These are phyloP conservation scores for Phyllostachys edulis DNA, from an alignment of 176 grass and related monocot genomes.

Conservation along the genomic window DNA sequence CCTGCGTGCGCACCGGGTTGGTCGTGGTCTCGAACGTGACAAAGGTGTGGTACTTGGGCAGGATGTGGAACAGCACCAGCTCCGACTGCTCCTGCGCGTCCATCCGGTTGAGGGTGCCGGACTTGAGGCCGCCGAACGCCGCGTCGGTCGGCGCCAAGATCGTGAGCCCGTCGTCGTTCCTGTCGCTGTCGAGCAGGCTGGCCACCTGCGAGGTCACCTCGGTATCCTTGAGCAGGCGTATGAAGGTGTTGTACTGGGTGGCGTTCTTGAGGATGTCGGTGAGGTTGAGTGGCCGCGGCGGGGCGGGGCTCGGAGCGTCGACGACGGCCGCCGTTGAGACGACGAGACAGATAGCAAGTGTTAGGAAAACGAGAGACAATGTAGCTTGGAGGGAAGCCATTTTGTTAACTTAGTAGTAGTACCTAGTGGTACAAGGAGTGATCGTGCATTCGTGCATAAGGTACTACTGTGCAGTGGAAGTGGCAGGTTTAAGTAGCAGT, in stretches of 20 bases:
- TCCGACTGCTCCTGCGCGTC: conserved; percentile 43
- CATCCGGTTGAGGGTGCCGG: conserved; percentile 50
- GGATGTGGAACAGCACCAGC: conserved; percentile 53
- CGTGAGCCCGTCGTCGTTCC: conserved; percentile 40
- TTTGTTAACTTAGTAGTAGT: neutral
- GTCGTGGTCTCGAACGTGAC: conserved; percentile 45
- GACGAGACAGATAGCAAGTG: neutral
- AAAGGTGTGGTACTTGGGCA: conserved; percentile 55
- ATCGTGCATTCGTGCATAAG: neutral
- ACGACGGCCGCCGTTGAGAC: neutral
- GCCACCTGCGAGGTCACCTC: conserved; percentile 47
- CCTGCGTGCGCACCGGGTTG: conserved; percentile 52
- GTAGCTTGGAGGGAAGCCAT: conserved; percentile 38
- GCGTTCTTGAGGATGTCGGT: conserved; percentile 50
- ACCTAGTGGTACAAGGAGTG: too few relatives aligned
- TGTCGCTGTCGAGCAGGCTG: conserved; percentile 36
- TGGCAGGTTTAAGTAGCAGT: neutral
- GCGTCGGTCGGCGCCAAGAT: conserved; percentile 44
- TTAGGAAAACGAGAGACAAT: neutral
- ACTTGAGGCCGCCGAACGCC: conserved; percentile 39
- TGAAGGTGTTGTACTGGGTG: conserved; percentile 45
- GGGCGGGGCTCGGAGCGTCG: conserved; percentile 32
- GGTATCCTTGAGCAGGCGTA: conserved; percentile 53
- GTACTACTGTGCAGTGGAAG: neutral
- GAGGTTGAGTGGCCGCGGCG: conserved; percentile 30